Conservation (phyloP, 2,329 filamentous ascomycete genomes). For the Hymenoscyphus fructigenus region DNA sequence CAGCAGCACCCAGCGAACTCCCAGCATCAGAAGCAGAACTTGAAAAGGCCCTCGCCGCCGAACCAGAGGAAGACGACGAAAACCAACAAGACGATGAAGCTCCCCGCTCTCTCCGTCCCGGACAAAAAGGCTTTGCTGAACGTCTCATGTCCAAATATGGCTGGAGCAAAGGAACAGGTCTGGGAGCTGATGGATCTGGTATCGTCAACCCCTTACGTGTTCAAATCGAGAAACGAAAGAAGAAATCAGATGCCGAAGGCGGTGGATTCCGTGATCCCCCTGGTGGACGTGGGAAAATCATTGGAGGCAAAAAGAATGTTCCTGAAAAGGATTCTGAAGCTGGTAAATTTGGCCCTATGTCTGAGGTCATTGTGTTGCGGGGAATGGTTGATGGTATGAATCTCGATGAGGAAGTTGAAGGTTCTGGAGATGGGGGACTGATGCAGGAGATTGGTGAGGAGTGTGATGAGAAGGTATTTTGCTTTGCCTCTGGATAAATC, state of each 20-base stretch:
- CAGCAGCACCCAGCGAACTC: slow-evolving; percentile 50
- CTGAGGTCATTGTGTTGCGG: slow-evolving; percentile 75
- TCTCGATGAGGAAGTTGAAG: slow-evolving; percentile 72
- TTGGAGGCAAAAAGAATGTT: slow-evolving; percentile 66
- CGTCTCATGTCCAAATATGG: slow-evolving; percentile 92
- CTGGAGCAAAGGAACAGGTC: slow-evolving; percentile 83
- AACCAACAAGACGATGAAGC: slow-evolving; percentile 37
- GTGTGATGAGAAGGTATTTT: slow-evolving; percentile 73
- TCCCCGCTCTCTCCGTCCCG: slow-evolving; percentile 65
- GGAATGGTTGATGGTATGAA: slow-evolving; percentile 88
- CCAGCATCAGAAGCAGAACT: slow-evolving; percentile 52
- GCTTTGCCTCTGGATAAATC: not conserved
- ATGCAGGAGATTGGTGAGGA: slow-evolving; percentile 96
- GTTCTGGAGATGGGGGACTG: slow-evolving; percentile 59
- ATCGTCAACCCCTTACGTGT: slow-evolving; percentile 83
- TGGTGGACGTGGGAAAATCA: slow-evolving; percentile 71
- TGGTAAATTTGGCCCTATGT: slow-evolving; percentile 70
- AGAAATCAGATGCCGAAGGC: slow-evolving; percentile 73
- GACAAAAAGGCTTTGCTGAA: slow-evolving; percentile 81
- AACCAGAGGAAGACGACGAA: slow-evolving; percentile 40
- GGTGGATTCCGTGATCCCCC: slow-evolving; percentile 65
- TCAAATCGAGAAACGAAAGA: slow-evolving; percentile 82
- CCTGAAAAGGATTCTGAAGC: slow-evolving; percentile 41
- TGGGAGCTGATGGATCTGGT: slow-evolving; percentile 78
- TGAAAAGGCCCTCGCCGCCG: slow-evolving; percentile 44